Evolutionary conservation across 2,329 filamentous ascomycete species (phyloP), one percentile per base, ranked within the genome.

Genomic region (Phialophora expanda): DNA sequence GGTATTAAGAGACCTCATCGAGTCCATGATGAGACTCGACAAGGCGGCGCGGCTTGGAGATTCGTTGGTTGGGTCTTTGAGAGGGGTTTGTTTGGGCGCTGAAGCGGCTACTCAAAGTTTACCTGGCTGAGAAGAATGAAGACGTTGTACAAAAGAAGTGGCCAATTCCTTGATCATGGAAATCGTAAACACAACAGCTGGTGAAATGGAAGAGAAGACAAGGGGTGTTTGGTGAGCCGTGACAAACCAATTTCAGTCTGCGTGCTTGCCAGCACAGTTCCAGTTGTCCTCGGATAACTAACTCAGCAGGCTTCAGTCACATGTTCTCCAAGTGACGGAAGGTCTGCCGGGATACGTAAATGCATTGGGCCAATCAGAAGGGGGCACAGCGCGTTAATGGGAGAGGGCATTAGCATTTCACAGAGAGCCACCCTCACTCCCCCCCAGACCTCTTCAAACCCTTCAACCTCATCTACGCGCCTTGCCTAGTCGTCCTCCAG

Each of bases 1-100:
- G 32, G 83, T 87, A 70, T 87, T 87, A 54, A 89, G 79, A 64
- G 84, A 86, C 73, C 84, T 82, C 85, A 89, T 88, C 61, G 86
- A 88, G 73, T 88, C 86, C 86, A 88, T 88, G 58, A 51, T 67
- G 54, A 30, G 20, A 54, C 60, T 55, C 61, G 58, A 62, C 48
- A 57, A 55, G 59, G 20, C n/a, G 34, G 20, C 41, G 32, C 12
- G 9, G 26, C 71, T 62, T 75, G 64, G 22, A 61, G 32, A 20
- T 22, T n/a, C 11, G 9, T 46, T 28, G 56, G 26, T 22, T 34
- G 14, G 22, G 48, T 28, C 22, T 26, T 4, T 28, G 30, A 32
- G 53, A 30, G 53, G 53, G 28, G 24, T 55, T 55, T 55, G 28
- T 55, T 55, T 34, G 53, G 48, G 48, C 17, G 48, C 24, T 17